Evolutionary conservation across 2,329 filamentous ascomycete species (phyloP).

Genomic region (Botrytis paeoniae): DNA sequence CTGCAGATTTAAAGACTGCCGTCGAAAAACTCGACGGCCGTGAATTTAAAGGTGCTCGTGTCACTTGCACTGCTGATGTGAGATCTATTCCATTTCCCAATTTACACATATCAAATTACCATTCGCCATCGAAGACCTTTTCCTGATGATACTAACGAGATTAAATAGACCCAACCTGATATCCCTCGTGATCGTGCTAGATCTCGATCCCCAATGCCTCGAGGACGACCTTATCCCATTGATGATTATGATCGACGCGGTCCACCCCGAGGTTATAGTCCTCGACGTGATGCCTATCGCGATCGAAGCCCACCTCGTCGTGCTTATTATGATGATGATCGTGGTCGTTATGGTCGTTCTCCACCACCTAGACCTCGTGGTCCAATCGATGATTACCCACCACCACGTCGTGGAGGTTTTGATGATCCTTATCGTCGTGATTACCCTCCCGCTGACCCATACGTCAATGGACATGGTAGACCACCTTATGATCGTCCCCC

Average conservation of each 20-base stretch:
- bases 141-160: conserved; percentile 25
- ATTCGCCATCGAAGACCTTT: background rate
- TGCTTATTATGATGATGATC: conserved; percentile 83
- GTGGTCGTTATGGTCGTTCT: conserved; percentile 74
- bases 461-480: conserved; percentile 50
- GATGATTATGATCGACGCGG: conserved; percentile 85
- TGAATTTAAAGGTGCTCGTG: conserved; percentile 87
- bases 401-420: conserved; percentile 63
- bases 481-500: conserved; percentile 50
- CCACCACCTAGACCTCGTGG: conserved; percentile 65
- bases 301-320: conserved; percentile 78
- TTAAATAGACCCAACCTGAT: conserved; percentile 71
- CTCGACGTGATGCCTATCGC: conserved; percentile 79
- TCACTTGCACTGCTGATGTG: conserved; percentile 87
- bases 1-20: conserved; percentile 81
- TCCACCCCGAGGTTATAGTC: conserved; percentile 78
- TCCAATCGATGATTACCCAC: conserved; percentile 75
- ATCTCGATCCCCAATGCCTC: conserved; percentile 72
- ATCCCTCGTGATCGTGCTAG: conserved; percentile 65
- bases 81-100: conserved; percentile 37
- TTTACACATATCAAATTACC: conserved; percentile 29
- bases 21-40: conserved; percentile 91
- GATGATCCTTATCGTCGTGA: conserved; percentile 76
- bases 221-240: conserved; percentile 63
- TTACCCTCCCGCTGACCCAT: conserved; percentile 56